Evolutionary conservation across 176 grass and related monocot species (phyloP).

Genomic region (Oryza nivara): DNA sequence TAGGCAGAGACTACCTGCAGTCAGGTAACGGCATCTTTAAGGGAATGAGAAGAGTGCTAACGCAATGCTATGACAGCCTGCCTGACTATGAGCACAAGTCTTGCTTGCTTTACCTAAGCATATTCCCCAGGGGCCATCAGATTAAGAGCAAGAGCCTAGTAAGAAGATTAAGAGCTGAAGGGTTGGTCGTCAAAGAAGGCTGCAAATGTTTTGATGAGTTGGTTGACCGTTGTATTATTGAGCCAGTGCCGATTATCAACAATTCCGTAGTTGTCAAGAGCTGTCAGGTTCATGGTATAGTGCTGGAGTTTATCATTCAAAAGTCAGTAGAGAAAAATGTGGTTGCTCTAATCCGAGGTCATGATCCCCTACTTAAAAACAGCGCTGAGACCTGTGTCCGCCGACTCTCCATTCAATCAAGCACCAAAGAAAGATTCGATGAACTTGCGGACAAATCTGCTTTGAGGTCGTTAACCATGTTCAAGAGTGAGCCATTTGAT

Average conservation of each 20-base stretch:
- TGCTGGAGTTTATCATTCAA: constrained; percentile 19
- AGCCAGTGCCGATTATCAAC: constrained; percentile 11
- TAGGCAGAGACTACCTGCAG: not conserved
- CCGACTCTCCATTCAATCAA: constrained; percentile 17
- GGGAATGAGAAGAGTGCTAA: not conserved
- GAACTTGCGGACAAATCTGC: constrained; percentile 5
- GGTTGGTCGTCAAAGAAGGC: not conserved
- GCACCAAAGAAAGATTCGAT: not conserved
- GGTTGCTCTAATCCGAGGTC: not conserved
- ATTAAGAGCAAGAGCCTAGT: not conserved
- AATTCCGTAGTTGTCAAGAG: not conserved
- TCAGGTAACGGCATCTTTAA: not conserved
- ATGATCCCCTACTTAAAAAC: not conserved
- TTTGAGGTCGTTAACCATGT: constrained; percentile 26
- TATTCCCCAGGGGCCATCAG: not conserved
- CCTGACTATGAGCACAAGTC: not conserved
- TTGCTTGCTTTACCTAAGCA: constrained; percentile 10
- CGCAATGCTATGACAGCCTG: not conserved
- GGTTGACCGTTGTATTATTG: constrained; percentile 14
- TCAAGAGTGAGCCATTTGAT: not conserved
- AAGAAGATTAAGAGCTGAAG: constrained; percentile 1
- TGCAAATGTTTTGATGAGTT: not conserved
- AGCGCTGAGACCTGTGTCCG: not conserved
- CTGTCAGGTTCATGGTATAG: not conserved
- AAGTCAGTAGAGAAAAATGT: not conserved